phyloP scores from a whole-genome alignment of 139 green algal genomes.

The Chlorella sp. region DNA sequence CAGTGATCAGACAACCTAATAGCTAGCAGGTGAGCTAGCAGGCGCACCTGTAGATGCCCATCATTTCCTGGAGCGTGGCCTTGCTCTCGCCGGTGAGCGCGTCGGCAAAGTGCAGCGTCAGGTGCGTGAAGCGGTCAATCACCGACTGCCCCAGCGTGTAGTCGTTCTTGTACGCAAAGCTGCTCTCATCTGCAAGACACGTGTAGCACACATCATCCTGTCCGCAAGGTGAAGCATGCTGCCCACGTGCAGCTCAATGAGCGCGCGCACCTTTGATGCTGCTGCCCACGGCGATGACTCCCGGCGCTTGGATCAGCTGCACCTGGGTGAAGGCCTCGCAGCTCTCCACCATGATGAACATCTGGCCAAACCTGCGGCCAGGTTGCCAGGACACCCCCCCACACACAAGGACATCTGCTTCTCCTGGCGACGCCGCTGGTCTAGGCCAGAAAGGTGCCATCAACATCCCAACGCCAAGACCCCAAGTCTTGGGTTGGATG shows the following conservation, averaged over 20 bases:
- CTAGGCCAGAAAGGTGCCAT: too few species aligned
- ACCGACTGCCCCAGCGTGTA: constrained; percentile 19
- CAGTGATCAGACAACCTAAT: neutral
- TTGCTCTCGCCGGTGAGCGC: constrained; percentile 13
- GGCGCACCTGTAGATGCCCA: constrained; percentile 25
- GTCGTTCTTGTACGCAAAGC: constrained; percentile 26
- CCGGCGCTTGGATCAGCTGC: constrained; percentile 36
- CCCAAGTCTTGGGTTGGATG: too few species aligned
- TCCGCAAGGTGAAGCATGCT: neutral
- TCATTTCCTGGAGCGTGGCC: constrained; percentile 20
- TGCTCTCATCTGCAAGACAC: constrained; percentile 19
- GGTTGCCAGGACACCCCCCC: too few species aligned
- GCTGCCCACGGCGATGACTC: constrained; percentile 16
- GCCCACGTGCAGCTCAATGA: too few species aligned
- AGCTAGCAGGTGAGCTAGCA: neutral
- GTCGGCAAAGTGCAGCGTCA: constrained; percentile 31
- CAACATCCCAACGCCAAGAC: too few species aligned
- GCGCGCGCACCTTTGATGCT: constrained; percentile 29
- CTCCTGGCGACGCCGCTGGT: too few species aligned
- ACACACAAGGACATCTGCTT: too few species aligned
- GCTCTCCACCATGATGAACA: constrained; percentile 91
- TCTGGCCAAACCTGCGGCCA: constrained; percentile 72
- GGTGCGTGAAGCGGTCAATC: constrained; percentile 32
- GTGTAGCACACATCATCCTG: neutral
- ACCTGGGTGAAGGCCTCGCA: constrained; percentile 81